Evolutionary conservation across 352 stramenopile genomes (phyloP).

Genomic region (Phytophthora pluvialis): DNA sequence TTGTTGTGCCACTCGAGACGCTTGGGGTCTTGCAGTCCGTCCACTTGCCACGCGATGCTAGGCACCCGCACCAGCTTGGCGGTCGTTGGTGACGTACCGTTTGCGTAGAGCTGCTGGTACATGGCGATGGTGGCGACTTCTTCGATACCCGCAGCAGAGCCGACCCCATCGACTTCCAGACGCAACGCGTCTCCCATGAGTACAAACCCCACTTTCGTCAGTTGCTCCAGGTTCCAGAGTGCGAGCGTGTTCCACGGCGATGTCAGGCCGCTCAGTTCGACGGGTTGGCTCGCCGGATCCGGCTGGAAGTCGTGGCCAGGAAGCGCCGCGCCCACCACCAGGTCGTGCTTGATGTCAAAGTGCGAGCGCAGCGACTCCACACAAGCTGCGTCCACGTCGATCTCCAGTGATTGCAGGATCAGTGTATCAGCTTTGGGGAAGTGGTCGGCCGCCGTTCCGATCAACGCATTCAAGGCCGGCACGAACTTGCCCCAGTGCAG

Average conservation of each 20-base stretch:
- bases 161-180: conserved; percentile 50
- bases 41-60: conserved; percentile 85
- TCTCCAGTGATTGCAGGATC: conserved; percentile 93
- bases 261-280: conserved; percentile 88
- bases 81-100: conserved; percentile 35
- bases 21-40: conserved; percentile 60
- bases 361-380: conserved; percentile 69
- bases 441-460: conserved; percentile 68
- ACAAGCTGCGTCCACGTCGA: conserved; percentile 56
- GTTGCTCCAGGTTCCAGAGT: conserved; percentile 92
- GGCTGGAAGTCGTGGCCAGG: conserved; percentile 72
- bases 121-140: conserved; percentile 94
- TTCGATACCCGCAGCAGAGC: conserved; percentile 83
- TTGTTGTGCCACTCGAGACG: conserved; percentile 91
- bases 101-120: conserved; percentile 87
- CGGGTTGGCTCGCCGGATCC: conserved; percentile 31
- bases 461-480: conserved; percentile 94
- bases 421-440: conserved; percentile 65
- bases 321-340: conserved; percentile 93
- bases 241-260: conserved; percentile 97
- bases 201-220: conserved; percentile 92
- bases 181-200: conserved; percentile 85
- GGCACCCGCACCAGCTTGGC: conserved; percentile 89
- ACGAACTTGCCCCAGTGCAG: conserved; percentile 95
- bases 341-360: conserved; percentile 70